Conservation (phyloP, 768 basidiomycete species). For the Boletus subparvulus region DNA sequence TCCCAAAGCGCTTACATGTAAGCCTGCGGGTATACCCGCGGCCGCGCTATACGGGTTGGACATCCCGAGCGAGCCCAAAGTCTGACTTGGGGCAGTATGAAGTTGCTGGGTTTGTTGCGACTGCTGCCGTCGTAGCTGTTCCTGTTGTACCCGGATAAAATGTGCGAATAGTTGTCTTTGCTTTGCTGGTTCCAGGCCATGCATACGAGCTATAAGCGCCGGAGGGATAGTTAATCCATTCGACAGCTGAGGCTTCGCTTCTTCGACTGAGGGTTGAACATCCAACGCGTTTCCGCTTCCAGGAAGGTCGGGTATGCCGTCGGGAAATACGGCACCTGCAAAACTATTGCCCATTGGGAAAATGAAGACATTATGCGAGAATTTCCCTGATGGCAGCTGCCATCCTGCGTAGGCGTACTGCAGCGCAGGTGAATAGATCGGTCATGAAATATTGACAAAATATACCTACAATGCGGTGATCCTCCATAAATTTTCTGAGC, state of each 20-base stretch:
- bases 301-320: conserved; percentile 48
- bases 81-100: conserved; percentile 12
- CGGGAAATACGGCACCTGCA: conserved; percentile 52
- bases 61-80: conserved; percentile 16
- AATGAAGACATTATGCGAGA: conserved; percentile 48
- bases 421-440: not conserved
- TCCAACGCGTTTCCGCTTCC: conserved; percentile 21
- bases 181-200: conserved; percentile 22
- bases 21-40: conserved; percentile 14
- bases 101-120: conserved; percentile 21
- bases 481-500: conserved; percentile 42
- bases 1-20: conserved; percentile 14
- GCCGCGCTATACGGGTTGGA: conserved; percentile 6
- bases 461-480: conserved; percentile 46
- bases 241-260: conserved; percentile 1
- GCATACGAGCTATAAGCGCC: conserved; percentile 18
- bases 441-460: not conserved
- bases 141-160: conserved; percentile 14
- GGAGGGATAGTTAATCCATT: conserved; percentile 7
- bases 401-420: conserved; percentile 57
- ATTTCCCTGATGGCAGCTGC: conserved; percentile 41
- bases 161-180: conserved; percentile 23
- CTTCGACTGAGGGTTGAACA: conserved; percentile 1
- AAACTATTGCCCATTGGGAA: conserved; percentile 40
- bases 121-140: conserved; percentile 29